These are phyloP conservation scores for Eremomyces bilateralis DNA, from an alignment of 495 filamentous ascomycete genomes.

Conservation along the genomic window DNA sequence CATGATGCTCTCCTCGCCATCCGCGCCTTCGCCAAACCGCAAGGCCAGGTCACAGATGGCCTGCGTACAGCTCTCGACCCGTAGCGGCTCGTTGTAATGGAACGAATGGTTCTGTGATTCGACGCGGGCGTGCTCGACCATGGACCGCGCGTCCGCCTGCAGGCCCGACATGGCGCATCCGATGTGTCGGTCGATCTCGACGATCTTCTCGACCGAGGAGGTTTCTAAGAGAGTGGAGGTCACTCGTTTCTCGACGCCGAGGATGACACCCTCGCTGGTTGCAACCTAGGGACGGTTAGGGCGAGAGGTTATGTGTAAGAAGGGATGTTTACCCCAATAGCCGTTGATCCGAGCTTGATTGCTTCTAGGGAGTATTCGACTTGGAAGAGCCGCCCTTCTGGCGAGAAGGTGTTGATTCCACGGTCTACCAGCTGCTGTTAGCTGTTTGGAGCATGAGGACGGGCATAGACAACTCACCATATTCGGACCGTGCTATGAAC, in stretches of 20 bases:
- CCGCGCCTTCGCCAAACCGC: constrained; percentile 89
- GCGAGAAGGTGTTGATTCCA: constrained; percentile 99
- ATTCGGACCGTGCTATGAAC: constrained; percentile 99
- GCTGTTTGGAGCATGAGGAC: constrained; percentile 3
- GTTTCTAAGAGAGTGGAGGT: constrained; percentile 93
- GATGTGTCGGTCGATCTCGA: constrained; percentile 96
- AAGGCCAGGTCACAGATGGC: constrained; percentile 94
- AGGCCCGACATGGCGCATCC: constrained; percentile 96
- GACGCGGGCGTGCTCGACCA: constrained; percentile 95
- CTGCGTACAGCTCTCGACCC: constrained; percentile 95
- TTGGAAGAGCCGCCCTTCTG: constrained; percentile 98
- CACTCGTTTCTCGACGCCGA: constrained; percentile 97
- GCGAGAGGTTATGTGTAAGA: constrained; percentile 2
- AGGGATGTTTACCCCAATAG: constrained; percentile 55
- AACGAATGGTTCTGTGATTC: constrained; percentile 92
- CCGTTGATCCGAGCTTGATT: constrained; percentile 96
- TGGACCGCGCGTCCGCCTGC: constrained; percentile 85
- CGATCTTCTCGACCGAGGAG: constrained; percentile 95
- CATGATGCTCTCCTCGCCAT: constrained; percentile 98
- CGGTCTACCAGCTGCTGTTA: constrained; percentile 42
- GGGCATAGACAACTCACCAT: constrained; percentile 42
- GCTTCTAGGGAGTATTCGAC: constrained; percentile 99
- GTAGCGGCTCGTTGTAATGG: constrained; percentile 83
- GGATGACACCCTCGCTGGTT: constrained; percentile 77
- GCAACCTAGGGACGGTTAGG: constrained; percentile 37